These are phyloP conservation scores for Naganishia kalamii DNA, from an alignment of 768 basidiomycete genomes.

Conservation along the genomic window DNA sequence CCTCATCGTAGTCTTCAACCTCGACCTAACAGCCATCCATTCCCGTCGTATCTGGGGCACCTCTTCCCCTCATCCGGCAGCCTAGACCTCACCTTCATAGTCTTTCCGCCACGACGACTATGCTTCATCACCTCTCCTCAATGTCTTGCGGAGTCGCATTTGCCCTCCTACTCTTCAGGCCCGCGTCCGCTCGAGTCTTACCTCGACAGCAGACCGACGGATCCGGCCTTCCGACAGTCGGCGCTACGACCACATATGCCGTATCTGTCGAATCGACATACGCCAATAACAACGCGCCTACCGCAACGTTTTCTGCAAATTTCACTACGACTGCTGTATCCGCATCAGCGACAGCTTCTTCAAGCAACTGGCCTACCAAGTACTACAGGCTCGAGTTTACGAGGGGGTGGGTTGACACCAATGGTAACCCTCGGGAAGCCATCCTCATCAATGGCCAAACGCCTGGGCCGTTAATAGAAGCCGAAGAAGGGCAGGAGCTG, in stretches of 20 bases:
- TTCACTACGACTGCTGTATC: background rate
- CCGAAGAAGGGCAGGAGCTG: conserved; percentile 16
- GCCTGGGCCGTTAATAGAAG: conserved; percentile 20
- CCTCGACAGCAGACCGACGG: conserved; percentile 2
- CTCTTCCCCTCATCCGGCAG: background rate
- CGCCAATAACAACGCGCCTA: background rate
- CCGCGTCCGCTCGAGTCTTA: background rate
- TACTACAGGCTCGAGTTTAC: conserved; percentile 16
- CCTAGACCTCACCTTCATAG: background rate
- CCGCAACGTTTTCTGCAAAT: background rate
- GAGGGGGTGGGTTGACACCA: conserved; percentile 10
- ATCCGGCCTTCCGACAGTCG: background rate
- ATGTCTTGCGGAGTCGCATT: background rate
- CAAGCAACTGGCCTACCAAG: background rate
- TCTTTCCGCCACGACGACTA: background rate
- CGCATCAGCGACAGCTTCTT: background rate
- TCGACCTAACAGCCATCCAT: background rate
- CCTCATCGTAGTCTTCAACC: background rate
- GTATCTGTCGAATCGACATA: background rate
- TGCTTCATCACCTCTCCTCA: background rate
- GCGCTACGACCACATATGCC: background rate
- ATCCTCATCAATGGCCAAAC: conserved; percentile 23
- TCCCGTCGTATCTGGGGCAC: background rate
- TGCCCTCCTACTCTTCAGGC: background rate
- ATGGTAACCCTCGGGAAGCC: conserved; percentile 17